Conservation (phyloP, 2,329 filamentous ascomycete species). For the Fusarium duplospermum region DNA sequence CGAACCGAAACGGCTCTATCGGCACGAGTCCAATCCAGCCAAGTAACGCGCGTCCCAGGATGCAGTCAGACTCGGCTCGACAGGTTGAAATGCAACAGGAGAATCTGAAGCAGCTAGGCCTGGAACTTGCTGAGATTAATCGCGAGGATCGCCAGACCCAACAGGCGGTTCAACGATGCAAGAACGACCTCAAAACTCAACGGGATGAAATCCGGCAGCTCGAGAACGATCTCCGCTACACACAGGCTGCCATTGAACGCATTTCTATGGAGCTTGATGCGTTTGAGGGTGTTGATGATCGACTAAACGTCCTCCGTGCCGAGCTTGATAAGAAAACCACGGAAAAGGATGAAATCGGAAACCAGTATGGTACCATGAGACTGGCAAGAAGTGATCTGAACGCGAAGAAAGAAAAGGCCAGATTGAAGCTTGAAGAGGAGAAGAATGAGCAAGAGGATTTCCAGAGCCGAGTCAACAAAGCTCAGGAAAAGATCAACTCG, state of each 20-base stretch:
- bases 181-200: slow-evolving; percentile 59
- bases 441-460: slow-evolving; percentile 54
- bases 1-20: slow-evolving; percentile 54
- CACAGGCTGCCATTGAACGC: slow-evolving; percentile 67
- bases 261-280: slow-evolving; percentile 71
- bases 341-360: slow-evolving; percentile 61
- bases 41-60: slow-evolving; percentile 70
- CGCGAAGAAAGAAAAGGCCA: slow-evolving; percentile 54
- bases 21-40: slow-evolving; percentile 58
- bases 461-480: slow-evolving; percentile 64
- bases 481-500: slow-evolving; percentile 63
- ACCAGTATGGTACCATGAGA: slow-evolving; percentile 65
- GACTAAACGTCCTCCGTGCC: slow-evolving; percentile 68
- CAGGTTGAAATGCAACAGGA: slow-evolving; percentile 69
- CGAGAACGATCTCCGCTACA: slow-evolving; percentile 66
- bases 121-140: slow-evolving; percentile 65
- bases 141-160: slow-evolving; percentile 60
- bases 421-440: slow-evolving; percentile 49
- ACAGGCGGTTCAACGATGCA: slow-evolving; percentile 61
- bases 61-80: slow-evolving; percentile 80
- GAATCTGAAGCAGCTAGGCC: slow-evolving; percentile 63
- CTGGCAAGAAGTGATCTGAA: slow-evolving; percentile 63
- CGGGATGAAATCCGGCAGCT: slow-evolving; percentile 53
- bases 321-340: slow-evolving; percentile 67
- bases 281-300: slow-evolving; percentile 75